Evolutionary conservation across 768 basidiomycete species (phyloP).

Genomic region (Pleurotus salmoneostramineus): DNA sequence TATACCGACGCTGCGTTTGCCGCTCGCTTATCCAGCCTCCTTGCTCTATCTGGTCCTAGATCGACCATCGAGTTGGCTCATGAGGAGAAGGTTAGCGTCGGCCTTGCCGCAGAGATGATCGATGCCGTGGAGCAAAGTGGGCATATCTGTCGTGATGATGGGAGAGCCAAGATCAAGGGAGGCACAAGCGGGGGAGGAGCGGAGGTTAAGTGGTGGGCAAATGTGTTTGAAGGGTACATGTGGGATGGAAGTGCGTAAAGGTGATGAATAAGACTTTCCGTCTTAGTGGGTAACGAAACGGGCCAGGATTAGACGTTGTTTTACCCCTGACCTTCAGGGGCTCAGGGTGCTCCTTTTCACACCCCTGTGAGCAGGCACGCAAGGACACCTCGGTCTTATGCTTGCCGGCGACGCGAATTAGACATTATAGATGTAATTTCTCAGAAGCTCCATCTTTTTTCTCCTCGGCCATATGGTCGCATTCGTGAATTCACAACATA

Average conservation of each 20-base stretch:
- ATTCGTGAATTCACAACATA: too few relatives aligned
- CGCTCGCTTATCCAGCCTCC: conserved; percentile 52
- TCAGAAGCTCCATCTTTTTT: too few relatives aligned
- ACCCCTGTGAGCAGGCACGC: too few relatives aligned
- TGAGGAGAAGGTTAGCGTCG: conserved; percentile 68
- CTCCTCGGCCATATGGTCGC: too few relatives aligned
- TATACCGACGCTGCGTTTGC: conserved; percentile 70
- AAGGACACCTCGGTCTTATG: too few relatives aligned
- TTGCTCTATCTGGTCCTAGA: conserved; percentile 46
- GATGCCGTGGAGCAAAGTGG: conserved; percentile 68
- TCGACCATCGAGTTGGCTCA: conserved; percentile 70
- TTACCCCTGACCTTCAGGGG: background rate
- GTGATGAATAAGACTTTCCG: background rate
- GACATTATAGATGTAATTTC: too few relatives aligned
- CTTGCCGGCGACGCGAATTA: too few relatives aligned
- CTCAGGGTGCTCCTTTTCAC: too few relatives aligned
- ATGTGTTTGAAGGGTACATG: conserved; percentile 60
- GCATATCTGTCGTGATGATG: conserved; percentile 76
- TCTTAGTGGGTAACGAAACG: background rate
- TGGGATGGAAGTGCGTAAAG: conserved; percentile 57
- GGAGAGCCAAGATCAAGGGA: conserved; percentile 28
- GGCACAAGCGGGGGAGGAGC: conserved; percentile 43
- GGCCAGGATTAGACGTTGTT: background rate
- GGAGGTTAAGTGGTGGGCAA: conserved; percentile 72
- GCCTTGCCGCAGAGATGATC: conserved; percentile 77